These are phyloP conservation scores for Penicillium argentinense DNA, from an alignment of 495 filamentous ascomycete genomes.

Conservation along the genomic window DNA sequence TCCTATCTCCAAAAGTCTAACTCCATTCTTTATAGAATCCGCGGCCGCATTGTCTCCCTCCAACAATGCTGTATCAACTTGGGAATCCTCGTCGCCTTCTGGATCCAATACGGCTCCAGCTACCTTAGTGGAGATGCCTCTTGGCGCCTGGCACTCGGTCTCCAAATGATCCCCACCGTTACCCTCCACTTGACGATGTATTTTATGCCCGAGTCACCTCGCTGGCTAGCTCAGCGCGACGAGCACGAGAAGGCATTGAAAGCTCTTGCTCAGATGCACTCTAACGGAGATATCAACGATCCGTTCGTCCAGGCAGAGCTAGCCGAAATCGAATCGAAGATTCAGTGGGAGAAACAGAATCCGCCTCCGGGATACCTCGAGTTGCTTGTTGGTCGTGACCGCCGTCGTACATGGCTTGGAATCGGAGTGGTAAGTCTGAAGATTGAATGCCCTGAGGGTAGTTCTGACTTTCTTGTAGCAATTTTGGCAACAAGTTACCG, in stretches of 20 bases:
- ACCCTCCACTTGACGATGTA: conserved; percentile 20
- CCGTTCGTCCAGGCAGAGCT: conserved; percentile 17
- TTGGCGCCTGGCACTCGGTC: conserved; percentile 17
- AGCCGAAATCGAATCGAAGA: conserved; percentile 20
- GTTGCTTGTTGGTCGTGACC: conserved; percentile 25
- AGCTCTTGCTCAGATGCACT: conserved; percentile 37
- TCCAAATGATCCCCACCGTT: conserved; percentile 24
- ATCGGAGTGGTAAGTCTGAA: conserved; percentile 27
- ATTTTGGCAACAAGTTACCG: conserved; percentile 34
- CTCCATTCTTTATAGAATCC: conserved; percentile 15
- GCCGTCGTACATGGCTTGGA: conserved; percentile 29
- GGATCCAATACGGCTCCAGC: conserved; percentile 25
- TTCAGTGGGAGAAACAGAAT: conserved; percentile 22
- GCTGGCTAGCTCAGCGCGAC: conserved; percentile 43
- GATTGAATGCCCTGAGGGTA: no score
- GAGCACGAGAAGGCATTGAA: conserved; percentile 35
- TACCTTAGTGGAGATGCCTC: conserved; percentile 13
- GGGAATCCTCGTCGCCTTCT: conserved; percentile 19
- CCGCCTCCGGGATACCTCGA: conserved; percentile 22
- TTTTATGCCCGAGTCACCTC: conserved; percentile 43
- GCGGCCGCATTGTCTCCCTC: conserved; percentile 14
- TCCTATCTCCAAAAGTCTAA: no score
- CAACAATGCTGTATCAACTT: conserved; percentile 22
- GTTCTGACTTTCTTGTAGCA: conserved; percentile 8
- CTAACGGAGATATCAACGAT: conserved; percentile 24